phyloP scores from a whole-genome alignment of 352 stramenopile species.

The Phytophthora pseudosyringae region DNA sequence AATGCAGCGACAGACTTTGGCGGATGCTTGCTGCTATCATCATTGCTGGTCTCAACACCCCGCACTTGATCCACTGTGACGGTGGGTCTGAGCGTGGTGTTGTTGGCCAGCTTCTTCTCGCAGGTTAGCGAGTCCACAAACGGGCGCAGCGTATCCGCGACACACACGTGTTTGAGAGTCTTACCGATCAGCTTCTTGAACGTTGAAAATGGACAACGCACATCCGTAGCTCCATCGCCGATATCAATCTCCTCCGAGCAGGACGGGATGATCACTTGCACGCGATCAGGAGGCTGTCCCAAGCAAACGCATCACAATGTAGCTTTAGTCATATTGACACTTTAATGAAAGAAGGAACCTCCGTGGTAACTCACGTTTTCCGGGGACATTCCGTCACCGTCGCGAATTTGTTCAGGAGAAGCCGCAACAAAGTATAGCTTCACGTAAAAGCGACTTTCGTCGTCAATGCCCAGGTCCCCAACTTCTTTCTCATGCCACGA shows the following conservation, averaged over 20 bases:
- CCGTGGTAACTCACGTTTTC: constrained; percentile 50
- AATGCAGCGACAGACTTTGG: constrained; percentile 18
- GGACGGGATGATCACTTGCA: constrained; percentile 70
- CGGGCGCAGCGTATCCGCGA: constrained; percentile 71
- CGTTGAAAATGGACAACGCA: constrained; percentile 64
- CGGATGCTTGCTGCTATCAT: constrained; percentile 7
- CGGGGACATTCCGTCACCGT: constrained; percentile 55
- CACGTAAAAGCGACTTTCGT: constrained; percentile 59
- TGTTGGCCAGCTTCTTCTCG: constrained; percentile 2
- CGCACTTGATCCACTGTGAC: constrained; percentile 7
- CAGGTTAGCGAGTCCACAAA: constrained; percentile 61
- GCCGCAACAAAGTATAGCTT: constrained; percentile 77
- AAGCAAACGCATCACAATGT: constrained; percentile 2
- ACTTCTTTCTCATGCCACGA: constrained; percentile 17
- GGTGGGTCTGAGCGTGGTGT: constrained; percentile 5
- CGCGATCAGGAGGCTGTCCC: constrained; percentile 61
- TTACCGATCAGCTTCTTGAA: constrained; percentile 77
- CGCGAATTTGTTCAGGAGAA: constrained; percentile 74
- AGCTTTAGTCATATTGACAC: background rate
- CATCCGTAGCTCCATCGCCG: constrained; percentile 44
- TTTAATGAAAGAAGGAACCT: constrained; percentile 2
- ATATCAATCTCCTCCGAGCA: constrained; percentile 71
- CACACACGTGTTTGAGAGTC: constrained; percentile 68
- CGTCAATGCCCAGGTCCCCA: background rate
- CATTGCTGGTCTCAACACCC: constrained; percentile 8